These are phyloP conservation scores for Orbilia quercus DNA, from an alignment of 2,329 filamentous ascomycete genomes.

Conservation along the genomic window DNA sequence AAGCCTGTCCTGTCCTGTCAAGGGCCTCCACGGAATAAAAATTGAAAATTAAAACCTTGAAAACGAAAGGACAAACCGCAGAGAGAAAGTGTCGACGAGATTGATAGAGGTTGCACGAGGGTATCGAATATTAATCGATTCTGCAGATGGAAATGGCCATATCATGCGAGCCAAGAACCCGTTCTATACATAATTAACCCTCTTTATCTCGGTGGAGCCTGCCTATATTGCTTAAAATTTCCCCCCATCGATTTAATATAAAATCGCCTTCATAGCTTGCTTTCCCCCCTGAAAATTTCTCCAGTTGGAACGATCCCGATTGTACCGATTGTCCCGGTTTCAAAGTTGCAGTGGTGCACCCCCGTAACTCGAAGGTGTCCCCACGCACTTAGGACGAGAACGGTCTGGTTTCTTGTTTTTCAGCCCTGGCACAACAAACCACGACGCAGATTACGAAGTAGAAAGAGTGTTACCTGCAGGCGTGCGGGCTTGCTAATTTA, in stretches of 20 bases:
- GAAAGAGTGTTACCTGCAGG: no score
- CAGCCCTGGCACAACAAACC: no score
- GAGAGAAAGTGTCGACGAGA: constrained; percentile 29
- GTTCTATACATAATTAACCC: constrained; percentile 3
- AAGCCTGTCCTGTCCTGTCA: no score
- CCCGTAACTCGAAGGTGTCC: constrained; percentile 4
- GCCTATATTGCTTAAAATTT: constrained; percentile 39
- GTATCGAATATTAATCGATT: no score
- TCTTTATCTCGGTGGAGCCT: constrained; percentile 56
- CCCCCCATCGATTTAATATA: constrained; percentile 48
- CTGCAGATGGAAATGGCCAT: not conserved
- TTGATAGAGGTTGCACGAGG: constrained; percentile 30
- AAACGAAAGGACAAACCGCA: constrained; percentile 16
- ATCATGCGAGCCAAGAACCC: constrained; percentile 35
- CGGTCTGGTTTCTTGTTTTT: not conserved
- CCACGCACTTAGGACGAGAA: constrained; percentile 16
- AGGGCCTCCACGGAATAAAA: constrained; percentile 6
- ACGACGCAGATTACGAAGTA: no score
- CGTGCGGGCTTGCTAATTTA: no score
- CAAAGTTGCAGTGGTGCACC: constrained; percentile 35
- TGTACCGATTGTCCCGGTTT: constrained; percentile 56
- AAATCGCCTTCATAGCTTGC: constrained; percentile 12
- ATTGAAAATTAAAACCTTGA: no score
- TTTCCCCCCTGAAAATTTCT: constrained; percentile 52
- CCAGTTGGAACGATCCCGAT: constrained; percentile 52